A percentile compares a stretch with the other conserved stretches of the same genome.
Evolutionary conservation across 495 filamentous ascomycete genomes (phyloP).

Genomic region (Platismatia glauca): DNA sequence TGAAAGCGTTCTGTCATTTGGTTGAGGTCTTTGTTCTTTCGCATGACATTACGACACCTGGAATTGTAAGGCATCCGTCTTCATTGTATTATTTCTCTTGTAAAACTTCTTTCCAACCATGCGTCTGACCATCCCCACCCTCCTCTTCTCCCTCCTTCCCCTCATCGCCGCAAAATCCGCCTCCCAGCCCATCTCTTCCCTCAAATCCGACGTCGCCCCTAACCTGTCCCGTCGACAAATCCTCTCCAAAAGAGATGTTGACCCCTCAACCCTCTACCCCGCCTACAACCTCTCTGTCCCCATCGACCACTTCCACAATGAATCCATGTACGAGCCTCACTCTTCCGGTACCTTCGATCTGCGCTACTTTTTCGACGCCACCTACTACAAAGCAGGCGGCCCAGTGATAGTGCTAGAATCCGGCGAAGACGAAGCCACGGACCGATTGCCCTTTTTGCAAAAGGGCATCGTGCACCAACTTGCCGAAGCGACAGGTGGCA

Average conservation of each 20-base stretch:
- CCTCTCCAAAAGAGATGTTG: slow-evolving; percentile 25
- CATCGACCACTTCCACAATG: slow-evolving; percentile 69
- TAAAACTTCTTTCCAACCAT: no score
- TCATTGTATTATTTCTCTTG: no score
- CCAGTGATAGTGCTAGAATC: slow-evolving; percentile 61
- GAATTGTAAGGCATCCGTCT: neutral
- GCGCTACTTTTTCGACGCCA: slow-evolving; percentile 66
- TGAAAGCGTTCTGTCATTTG: neutral
- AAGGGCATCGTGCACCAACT: slow-evolving; percentile 60
- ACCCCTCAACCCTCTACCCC: slow-evolving; percentile 41
- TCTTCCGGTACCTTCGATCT: slow-evolving; percentile 47
- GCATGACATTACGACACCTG: neutral
- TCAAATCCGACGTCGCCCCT: neutral
- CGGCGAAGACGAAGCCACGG: slow-evolving; percentile 53
- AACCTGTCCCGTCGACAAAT: neutral
- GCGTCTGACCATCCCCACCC: neutral
- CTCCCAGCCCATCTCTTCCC: neutral
- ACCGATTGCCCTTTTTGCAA: slow-evolving; percentile 54
- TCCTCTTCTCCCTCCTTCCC: neutral
- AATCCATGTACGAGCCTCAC: slow-evolving; percentile 61
- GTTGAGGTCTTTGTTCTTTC: neutral
- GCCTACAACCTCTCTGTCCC: slow-evolving; percentile 56
- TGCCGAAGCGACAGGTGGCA: slow-evolving; percentile 51
- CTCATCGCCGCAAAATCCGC: neutral
- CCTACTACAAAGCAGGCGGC: slow-evolving; percentile 56